Base-by-base conservation (phyloP, 2,329 filamentous ascomycete species). In the Curvularia verruculosa region DNA sequence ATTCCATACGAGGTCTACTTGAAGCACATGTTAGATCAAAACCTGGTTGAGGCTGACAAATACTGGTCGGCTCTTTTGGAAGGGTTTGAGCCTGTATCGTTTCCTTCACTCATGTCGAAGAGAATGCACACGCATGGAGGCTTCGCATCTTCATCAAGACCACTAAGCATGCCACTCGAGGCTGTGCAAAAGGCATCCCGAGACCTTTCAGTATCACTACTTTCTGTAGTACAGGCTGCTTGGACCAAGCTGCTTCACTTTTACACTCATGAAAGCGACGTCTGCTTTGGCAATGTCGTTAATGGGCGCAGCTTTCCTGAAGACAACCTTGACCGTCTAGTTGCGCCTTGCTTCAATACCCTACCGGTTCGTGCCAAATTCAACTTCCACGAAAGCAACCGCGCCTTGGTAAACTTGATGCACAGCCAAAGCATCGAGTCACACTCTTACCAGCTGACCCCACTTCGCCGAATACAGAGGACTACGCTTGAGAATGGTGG, bases 291-390 rank as follows among this genome's bases (percentile, higher is more conserved):
- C 0, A 95, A 91, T 66, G 88, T 97, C 2, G 84, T 94, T 54
- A 93, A 87, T 68, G 92, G 93, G 1, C 86, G 93, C 7, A 88
- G 87, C 0, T 71, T 91, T 9, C 77, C 85, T 0, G 74, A 93
- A 2, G 83, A 89, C 5, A 84, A 83, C 0, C 80, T 94, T 10
- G 87, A 93, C 36, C 80, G 82, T 3, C 83, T 96, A 5, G 85
- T 96, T n/a, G 92, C 91, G 0, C 93, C 93, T 0, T 96, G 92
- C 72, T 96, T 97, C 81, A 97, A 96, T 70, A 96, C 93, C 0
- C 77, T 96, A 12, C 92, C 93, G 0, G 71, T 92, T 1, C 84
- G 91, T 24, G 77, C 86, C 15, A 77, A 85, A 29, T 59, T 90
- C 9, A 76, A 81, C 1, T 70, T 71, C 2, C 72, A 72, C 1